Evolutionary conservation across 768 basidiomycete genomes (phyloP).

Genomic region (Trametes gibbosa): DNA sequence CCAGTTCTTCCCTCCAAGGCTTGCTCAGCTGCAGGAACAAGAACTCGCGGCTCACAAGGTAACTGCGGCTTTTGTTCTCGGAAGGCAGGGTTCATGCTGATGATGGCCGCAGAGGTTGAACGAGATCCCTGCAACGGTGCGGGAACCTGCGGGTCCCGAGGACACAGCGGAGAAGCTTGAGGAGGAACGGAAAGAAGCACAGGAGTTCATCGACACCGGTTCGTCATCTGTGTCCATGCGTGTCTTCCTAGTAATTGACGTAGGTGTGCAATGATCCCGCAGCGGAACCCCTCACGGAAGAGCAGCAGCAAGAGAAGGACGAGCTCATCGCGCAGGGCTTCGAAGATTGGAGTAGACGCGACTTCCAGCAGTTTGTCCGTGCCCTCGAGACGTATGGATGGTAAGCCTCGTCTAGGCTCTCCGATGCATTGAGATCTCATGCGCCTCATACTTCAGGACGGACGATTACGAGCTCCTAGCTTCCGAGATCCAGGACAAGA

Average conservation of each 20-base stretch:
- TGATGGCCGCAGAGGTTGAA: conserved; percentile 50
- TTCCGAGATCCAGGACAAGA: conserved; percentile 82
- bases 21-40: conserved; percentile 81
- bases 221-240: conserved; percentile 1
- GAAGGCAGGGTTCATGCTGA: not conserved
- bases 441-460: conserved; percentile 41
- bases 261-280: not conserved
- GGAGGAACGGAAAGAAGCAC: conserved; percentile 72
- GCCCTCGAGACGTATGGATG: conserved; percentile 81
- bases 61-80: not conserved
- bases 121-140: conserved; percentile 58
- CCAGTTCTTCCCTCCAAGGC: conserved; percentile 88
- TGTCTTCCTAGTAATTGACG: not conserved
- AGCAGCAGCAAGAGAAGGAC: conserved; percentile 81
- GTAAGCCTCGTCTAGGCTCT: conserved; percentile 37
- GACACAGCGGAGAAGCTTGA: conserved; percentile 86
- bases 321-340: conserved; percentile 76
- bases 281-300: conserved; percentile 91
- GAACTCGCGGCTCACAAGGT: conserved; percentile 84
- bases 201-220: conserved; percentile 89
- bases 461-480: conserved; percentile 69
- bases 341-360: conserved; percentile 86
- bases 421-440: not conserved
- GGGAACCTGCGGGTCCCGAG: conserved; percentile 66
- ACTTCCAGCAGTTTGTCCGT: conserved; percentile 89